phyloP scores from a whole-genome alignment of 345 rosid species.

The Eucalyptus urophylla region DNA sequence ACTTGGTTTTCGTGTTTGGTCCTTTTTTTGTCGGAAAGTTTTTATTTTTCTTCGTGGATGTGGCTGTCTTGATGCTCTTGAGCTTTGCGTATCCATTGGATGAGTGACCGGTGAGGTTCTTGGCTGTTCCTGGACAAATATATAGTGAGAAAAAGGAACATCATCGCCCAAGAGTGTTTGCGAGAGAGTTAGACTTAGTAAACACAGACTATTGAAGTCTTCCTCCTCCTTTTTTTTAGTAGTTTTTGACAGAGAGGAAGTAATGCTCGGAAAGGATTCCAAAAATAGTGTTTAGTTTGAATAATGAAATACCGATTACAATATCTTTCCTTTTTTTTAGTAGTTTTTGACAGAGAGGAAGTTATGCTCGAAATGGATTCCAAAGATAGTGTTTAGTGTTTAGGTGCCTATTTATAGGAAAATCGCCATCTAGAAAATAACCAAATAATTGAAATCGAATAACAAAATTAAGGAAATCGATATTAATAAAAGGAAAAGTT shows the following conservation, averaged over 20 bases:
- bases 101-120: neutral
- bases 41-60: neutral
- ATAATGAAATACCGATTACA: too few relatives aligned
- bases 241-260: too few relatives aligned
- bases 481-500: too few relatives aligned
- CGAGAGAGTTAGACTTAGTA: neutral
- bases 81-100: neutral
- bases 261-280: too few relatives aligned
- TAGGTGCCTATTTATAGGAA: rapidly evolving
- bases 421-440: too few relatives aligned
- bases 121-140: neutral
- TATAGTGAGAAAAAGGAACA: neutral
- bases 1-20: neutral
- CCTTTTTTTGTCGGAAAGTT: neutral
- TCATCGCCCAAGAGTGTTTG: neutral
- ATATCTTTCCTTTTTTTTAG: too few relatives aligned
- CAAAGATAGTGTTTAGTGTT: too few relatives aligned
- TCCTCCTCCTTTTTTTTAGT: neutral
- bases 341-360: too few relatives aligned
- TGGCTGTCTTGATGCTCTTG: neutral
- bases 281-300: too few relatives aligned
- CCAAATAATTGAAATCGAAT: too few relatives aligned
- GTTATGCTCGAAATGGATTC: too few relatives aligned
- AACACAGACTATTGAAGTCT: neutral
- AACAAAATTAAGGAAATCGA: too few relatives aligned